These are phyloP conservation scores for Botrytis squamosa DNA, from an alignment of 2,329 filamentous ascomycete species.

Conservation along the genomic window DNA sequence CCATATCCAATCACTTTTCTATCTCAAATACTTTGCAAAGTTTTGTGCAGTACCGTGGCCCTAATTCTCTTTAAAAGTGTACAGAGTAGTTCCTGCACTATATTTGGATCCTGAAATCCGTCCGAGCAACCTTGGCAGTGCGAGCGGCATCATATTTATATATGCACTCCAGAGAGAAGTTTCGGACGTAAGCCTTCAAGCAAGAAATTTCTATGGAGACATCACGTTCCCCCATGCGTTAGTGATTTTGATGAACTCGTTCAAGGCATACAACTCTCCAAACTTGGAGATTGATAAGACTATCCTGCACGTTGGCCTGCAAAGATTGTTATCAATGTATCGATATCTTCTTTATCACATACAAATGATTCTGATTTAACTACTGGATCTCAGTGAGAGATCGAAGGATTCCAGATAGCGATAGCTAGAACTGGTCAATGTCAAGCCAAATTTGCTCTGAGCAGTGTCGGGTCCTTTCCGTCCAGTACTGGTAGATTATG, in stretches of 20 bases:
- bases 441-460: not conserved
- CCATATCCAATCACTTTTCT: not conserved
- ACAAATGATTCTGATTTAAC: not conserved
- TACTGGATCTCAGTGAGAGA: not conserved
- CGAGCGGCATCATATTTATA: not conserved
- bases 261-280: not conserved
- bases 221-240: not conserved
- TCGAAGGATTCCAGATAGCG: not conserved
- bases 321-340: not conserved
- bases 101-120: not conserved
- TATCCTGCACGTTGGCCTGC: not conserved
- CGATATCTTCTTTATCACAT: not conserved
- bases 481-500: not conserved
- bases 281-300: not conserved
- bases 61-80: not conserved
- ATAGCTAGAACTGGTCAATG: not conserved
- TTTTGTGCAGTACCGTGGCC: not conserved
- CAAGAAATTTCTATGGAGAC: not conserved
- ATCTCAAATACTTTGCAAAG: not conserved
- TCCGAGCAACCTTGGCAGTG: conserved; percentile 6
- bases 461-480: not conserved
- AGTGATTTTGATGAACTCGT: not conserved
- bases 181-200: not conserved
- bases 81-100: not conserved
- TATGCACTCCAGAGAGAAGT: not conserved